phyloP scores from a whole-genome alignment of 345 rosid genomes.

The Eutrema yunnanense region DNA sequence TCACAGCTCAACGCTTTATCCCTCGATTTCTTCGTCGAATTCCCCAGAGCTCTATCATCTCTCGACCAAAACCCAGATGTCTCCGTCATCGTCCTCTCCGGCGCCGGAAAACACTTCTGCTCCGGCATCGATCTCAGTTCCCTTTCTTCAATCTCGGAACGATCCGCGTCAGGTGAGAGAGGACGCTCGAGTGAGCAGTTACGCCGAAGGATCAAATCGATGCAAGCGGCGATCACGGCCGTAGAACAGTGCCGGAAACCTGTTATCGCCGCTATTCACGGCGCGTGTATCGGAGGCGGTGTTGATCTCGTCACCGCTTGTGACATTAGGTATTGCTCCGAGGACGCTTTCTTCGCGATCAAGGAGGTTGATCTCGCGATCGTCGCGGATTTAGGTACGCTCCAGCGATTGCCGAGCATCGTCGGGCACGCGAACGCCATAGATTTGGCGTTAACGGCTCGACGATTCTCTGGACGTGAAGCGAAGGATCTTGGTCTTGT shows the following conservation, averaged over 20 bases:
- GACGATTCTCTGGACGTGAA: conserved; percentile 56
- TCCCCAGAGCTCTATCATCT: conserved; percentile 49
- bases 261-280: conserved; percentile 59
- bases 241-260: conserved; percentile 81
- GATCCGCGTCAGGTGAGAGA: conserved; percentile 32
- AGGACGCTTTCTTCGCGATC: conserved; percentile 60
- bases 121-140: conserved; percentile 64
- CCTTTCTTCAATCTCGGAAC: conserved; percentile 18
- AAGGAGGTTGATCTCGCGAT: conserved; percentile 82
- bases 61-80: conserved; percentile 63
- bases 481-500: conserved; percentile 76
- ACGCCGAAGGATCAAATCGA: conserved; percentile 47
- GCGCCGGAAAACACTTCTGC: conserved; percentile 72
- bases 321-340: conserved; percentile 62
- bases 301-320: conserved; percentile 70
- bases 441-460: conserved; percentile 68
- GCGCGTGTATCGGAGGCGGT: conserved; percentile 80
- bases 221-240: conserved; percentile 73
- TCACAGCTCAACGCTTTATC: conserved; percentile 56
- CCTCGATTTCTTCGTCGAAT: conserved; percentile 56
- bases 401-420: conserved; percentile 70
- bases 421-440: conserved; percentile 66
- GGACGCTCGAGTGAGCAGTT: conserved; percentile 49
- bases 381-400: conserved; percentile 81
- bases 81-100: conserved; percentile 50